These are phyloP conservation scores for Kazachstania taianensis DNA, from an alignment of 805 yeast genomes.

Conservation along the genomic window DNA sequence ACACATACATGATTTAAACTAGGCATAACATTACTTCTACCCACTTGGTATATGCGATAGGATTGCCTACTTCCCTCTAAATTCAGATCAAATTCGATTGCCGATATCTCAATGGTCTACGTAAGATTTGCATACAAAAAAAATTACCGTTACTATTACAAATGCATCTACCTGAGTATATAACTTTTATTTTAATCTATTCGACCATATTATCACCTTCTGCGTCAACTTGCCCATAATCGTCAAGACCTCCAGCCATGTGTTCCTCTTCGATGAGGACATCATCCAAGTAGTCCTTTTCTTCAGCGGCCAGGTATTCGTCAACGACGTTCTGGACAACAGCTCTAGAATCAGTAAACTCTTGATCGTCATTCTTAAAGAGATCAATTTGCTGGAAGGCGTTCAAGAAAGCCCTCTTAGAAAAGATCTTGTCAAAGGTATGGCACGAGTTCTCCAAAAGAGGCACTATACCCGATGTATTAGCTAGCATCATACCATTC, in stretches of 20 bases:
- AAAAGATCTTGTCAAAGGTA: conserved; percentile 73
- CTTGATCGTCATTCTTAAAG: conserved; percentile 38
- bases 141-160: not conserved
- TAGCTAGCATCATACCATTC: conserved; percentile 76
- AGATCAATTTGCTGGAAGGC: conserved; percentile 45
- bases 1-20: too few relatives aligned
- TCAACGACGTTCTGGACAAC: conserved; percentile 67
- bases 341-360: conserved; percentile 69
- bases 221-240: conserved; percentile 14
- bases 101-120: too few relatives aligned
- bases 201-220: conserved; percentile 21
- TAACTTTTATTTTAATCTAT: not conserved
- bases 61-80: too few relatives aligned
- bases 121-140: not conserved
- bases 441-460: conserved; percentile 55
- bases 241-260: conserved; percentile 18
- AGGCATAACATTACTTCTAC: too few relatives aligned
- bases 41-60: too few relatives aligned
- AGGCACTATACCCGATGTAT: conserved; percentile 64
- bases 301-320: conserved; percentile 65
- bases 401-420: conserved; percentile 74
- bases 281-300: conserved; percentile 36
- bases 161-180: too few relatives aligned
- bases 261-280: conserved; percentile 30
- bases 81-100: too few relatives aligned